Percentiles rank a stretch among this genome's conserved stretches.
phyloP scores from a whole-genome alignment of 2,329 filamentous ascomycete species.

The Xylariaceae sp. region DNA sequence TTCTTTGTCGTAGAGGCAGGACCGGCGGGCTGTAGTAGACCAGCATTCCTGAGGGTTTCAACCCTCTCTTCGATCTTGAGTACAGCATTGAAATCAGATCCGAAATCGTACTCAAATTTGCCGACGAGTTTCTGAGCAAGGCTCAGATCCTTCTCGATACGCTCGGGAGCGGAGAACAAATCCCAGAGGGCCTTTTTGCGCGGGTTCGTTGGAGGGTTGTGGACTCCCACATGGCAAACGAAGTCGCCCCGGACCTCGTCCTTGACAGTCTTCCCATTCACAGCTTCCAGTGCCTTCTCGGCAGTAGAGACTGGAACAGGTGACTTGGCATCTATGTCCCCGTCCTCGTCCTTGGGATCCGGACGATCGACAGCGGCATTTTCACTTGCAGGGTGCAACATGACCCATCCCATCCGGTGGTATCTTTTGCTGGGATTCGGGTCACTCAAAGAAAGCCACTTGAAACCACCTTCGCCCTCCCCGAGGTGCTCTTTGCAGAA shows the following conservation, averaged over 20 bases:
- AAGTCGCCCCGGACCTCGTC: constrained; percentile 93
- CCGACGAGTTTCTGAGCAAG: constrained; percentile 76
- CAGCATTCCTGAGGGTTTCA: constrained; percentile 70
- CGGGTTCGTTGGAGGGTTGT: constrained; percentile 78
- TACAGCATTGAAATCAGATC: constrained; percentile 69
- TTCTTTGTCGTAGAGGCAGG: constrained; percentile 49
- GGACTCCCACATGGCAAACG: constrained; percentile 93
- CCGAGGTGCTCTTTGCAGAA: constrained; percentile 94
- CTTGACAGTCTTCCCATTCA: constrained; percentile 96
- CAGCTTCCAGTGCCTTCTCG: constrained; percentile 83
- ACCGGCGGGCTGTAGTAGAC: constrained; percentile 65
- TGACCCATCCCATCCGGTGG: constrained; percentile 97
- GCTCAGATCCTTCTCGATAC: constrained; percentile 83
- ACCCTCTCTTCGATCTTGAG: constrained; percentile 81
- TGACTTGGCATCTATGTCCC: constrained; percentile 50
- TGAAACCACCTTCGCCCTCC: constrained; percentile 85
- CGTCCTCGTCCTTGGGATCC: constrained; percentile 67
- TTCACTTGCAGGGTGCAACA: constrained; percentile 77
- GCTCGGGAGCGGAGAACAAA: constrained; percentile 87
- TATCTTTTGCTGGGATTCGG: constrained; percentile 96
- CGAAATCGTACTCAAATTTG: constrained; percentile 81
- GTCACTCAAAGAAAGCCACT: constrained; percentile 92
- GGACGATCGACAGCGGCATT: constrained; percentile 60
- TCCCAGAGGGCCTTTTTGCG: constrained; percentile 97
- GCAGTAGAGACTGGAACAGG: constrained; percentile 54